Evolutionary conservation across 257 asterid genomes (phyloP).

Genomic region (Penstemon newberryi): DNA sequence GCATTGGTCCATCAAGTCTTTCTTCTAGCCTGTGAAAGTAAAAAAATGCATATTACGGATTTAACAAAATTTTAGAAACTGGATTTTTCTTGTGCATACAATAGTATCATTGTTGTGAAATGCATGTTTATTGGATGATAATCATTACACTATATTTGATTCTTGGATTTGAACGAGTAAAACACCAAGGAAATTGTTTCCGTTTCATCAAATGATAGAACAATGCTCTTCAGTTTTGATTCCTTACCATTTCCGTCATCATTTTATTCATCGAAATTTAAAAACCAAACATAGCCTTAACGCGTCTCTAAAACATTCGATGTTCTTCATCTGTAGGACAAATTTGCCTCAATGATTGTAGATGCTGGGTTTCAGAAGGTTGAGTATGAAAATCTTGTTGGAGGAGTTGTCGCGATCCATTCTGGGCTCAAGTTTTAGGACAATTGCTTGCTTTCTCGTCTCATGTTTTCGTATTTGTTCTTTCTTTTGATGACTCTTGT

Average conservation of each 20-base stretch:
- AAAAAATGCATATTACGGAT: not conserved
- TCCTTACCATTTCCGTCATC: no score
- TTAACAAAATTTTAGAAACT: not conserved
- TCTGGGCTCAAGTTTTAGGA: constrained; percentile 74
- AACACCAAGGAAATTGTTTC: no score
- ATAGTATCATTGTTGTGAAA: not conserved
- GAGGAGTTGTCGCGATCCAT: constrained; percentile 94
- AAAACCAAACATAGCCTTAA: no score
- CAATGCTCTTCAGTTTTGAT: no score
- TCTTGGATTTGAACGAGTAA: no score
- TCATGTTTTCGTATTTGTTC: not conserved
- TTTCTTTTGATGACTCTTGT: not conserved
- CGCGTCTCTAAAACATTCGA: not conserved
- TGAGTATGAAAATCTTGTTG: constrained; percentile 89
- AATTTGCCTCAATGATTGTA: constrained; percentile 80
- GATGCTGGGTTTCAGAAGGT: constrained; percentile 92
- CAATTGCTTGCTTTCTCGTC: not conserved
- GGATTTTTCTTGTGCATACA: not conserved
- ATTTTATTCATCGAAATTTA: no score
- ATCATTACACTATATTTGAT: not conserved
- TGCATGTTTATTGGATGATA: not conserved
- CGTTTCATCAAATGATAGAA: no score
- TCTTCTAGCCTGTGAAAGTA: not conserved
- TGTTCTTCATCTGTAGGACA: constrained; percentile 55
- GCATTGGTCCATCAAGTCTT: not conserved